Evolutionary conservation across 139 green algal species (phyloP).

Genomic region (Spirogloea muscicola): DNA sequence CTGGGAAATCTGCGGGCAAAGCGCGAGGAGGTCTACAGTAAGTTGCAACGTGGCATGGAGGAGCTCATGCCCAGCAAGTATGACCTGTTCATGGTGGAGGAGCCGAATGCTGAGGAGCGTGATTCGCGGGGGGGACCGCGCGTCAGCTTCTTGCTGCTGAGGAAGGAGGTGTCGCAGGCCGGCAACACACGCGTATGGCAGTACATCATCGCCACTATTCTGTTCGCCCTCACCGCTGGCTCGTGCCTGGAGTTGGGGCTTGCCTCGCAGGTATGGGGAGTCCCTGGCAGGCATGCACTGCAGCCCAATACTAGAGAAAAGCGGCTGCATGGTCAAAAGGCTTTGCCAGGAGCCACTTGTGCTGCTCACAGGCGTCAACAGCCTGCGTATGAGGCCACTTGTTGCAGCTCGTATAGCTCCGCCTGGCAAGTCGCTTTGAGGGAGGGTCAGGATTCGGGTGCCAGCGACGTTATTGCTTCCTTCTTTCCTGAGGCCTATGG

Average conservation of each 20-base stretch:
- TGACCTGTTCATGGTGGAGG: conserved; percentile 74
- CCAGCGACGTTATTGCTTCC: no score
- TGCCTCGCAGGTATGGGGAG: conserved; percentile 30
- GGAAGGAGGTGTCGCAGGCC: conserved; percentile 56
- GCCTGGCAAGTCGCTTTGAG: no score
- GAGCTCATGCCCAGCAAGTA: conserved; percentile 71
- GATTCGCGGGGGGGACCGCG: conserved; percentile 19
- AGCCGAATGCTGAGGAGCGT: conserved; percentile 57
- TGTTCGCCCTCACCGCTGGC: conserved; percentile 26
- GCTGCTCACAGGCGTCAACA: no score
- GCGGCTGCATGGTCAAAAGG: no score
- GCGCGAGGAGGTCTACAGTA: conserved; percentile 56
- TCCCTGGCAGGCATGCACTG: no score
- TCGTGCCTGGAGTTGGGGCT: conserved; percentile 42
- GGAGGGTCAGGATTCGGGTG: no score
- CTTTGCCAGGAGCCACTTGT: no score
- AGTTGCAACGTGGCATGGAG: conserved; percentile 50
- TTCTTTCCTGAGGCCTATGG: no score
- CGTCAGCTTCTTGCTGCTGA: conserved; percentile 70
- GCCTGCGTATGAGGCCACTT: no score
- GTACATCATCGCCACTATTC: conserved; percentile 54
- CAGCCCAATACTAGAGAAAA: no score
- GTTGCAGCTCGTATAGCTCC: no score
- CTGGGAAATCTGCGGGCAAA: conserved; percentile 75
- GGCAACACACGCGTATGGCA: conserved; percentile 61